Percentiles rank a stretch among this genome's conserved stretches.
Conservation (phyloP, 140 eudicot genomes). For the Bidens hawaiensis region DNA sequence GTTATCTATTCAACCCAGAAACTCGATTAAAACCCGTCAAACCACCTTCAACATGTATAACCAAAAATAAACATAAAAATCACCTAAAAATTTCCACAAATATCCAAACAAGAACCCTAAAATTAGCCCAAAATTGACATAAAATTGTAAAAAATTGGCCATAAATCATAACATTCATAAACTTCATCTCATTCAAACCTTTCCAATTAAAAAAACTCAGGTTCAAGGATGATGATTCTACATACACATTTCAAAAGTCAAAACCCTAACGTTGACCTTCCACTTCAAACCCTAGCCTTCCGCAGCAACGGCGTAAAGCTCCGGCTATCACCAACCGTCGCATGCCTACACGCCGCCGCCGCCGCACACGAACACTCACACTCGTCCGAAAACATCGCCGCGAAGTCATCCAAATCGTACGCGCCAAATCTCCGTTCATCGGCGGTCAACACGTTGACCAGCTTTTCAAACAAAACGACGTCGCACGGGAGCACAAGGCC, state of each 20-base stretch:
- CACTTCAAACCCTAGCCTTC: slow-evolving; percentile 7
- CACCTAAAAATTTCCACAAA: background rate
- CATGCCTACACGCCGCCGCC: slow-evolving; percentile 22
- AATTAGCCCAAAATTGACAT: too few species aligned
- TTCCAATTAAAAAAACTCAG: slow-evolving; percentile 9
- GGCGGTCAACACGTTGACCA: slow-evolving; percentile 28
- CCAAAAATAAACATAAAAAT: background rate
- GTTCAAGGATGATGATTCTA: slow-evolving; percentile 31
- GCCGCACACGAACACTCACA: background rate
- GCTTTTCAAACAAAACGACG: slow-evolving; percentile 29
- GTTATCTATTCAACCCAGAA: too few species aligned
- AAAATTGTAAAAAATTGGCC: too few species aligned
- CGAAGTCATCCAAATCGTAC: slow-evolving; percentile 34
- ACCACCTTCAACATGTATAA: too few species aligned
- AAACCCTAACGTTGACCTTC: background rate
- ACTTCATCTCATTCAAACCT: slow-evolving; percentile 22
- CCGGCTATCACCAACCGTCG: slow-evolving; percentile 2
- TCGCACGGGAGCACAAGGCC: slow-evolving; percentile 56
- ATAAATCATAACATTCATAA: background rate
- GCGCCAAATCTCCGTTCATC: slow-evolving; percentile 41
- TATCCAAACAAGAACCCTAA: too few species aligned
- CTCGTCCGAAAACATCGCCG: slow-evolving; percentile 30
- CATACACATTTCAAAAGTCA: slow-evolving; percentile 4
- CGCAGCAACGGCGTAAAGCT: slow-evolving; percentile 30
- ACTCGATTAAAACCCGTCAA: too few species aligned